Evolutionary conservation across 78 protist species (phyloP).

Genomic region (Guillardia theta): DNA sequence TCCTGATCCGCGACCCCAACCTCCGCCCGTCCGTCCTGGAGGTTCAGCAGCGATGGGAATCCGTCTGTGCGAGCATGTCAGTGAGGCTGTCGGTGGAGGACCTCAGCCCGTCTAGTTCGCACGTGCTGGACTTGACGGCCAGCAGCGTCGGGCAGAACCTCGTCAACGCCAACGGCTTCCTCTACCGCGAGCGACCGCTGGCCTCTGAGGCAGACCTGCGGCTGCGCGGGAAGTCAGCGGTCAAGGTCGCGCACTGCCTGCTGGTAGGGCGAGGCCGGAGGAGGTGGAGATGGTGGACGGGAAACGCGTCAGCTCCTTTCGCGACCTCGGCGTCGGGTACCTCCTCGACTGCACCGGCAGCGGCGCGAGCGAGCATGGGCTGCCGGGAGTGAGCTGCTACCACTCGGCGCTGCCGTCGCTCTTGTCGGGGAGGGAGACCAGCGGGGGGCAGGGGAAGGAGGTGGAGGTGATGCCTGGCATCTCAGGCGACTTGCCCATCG

Average conservation of each 20-base stretch:
- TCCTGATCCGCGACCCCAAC: constrained; percentile 79
- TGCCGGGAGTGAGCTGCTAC: not conserved
- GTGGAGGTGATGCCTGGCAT: not conserved
- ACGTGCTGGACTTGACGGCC: not conserved
- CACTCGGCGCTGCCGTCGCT: not conserved
- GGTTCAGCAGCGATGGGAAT: not conserved
- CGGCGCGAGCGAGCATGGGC: not conserved
- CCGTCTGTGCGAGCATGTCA: not conserved
- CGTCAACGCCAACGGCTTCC: not conserved
- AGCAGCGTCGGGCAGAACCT: not conserved
- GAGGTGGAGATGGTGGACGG: not conserved
- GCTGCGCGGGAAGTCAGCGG: not conserved
- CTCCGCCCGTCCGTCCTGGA: constrained; percentile 13
- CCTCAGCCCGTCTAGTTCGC: too few relatives aligned
- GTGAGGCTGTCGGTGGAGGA: not conserved
- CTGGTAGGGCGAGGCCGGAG: not conserved
- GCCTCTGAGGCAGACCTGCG: not conserved
- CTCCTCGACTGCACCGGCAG: not conserved
- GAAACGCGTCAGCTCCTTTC: not conserved
- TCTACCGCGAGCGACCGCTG: not conserved
- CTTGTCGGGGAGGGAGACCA: not conserved
- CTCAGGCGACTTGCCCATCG: not conserved
- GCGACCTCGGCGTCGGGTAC: not conserved
- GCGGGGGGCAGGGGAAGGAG: not conserved
- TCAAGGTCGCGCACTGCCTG: not conserved